phyloP scores from a whole-genome alignment of 2,329 filamentous ascomycete species.

The Fusarium sp. region DNA sequence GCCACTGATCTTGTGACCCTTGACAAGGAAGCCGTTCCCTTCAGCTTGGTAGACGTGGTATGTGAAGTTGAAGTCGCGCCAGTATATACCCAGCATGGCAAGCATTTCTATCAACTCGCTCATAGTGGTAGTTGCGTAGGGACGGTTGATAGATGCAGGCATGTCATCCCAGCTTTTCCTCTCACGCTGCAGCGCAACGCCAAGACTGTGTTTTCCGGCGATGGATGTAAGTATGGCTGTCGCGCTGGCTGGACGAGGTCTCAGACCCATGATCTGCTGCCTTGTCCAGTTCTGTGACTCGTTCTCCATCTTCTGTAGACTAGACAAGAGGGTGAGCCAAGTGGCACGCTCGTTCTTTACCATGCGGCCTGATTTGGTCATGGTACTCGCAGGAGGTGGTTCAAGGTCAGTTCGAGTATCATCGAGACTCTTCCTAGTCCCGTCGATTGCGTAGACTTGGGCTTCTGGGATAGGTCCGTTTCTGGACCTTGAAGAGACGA shows the following conservation, averaged over 20 bases:
- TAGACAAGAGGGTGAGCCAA: conserved; percentile 7
- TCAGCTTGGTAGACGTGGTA: conserved; percentile 26
- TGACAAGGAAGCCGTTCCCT: conserved; percentile 13
- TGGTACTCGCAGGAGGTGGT: not conserved
- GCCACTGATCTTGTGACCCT: conserved; percentile 23
- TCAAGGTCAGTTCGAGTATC: conserved; percentile 26
- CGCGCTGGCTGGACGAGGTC: conserved; percentile 8
- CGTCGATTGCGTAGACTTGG: conserved; percentile 15
- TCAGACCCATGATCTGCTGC: conserved; percentile 23
- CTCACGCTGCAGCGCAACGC: conserved; percentile 9
- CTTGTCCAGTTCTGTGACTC: conserved; percentile 28
- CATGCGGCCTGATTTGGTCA: conserved; percentile 12
- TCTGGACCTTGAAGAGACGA: not conserved
- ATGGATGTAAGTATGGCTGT: conserved; percentile 24
- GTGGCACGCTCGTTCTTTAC: conserved; percentile 25
- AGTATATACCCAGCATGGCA: conserved; percentile 28
- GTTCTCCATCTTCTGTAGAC: conserved; percentile 27
- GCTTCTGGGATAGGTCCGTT: not conserved
- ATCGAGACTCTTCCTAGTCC: conserved; percentile 19
- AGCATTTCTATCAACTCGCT: conserved; percentile 28
- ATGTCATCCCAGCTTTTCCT: conserved; percentile 34
- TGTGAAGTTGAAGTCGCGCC: conserved; percentile 18
- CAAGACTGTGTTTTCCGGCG: conserved; percentile 11
- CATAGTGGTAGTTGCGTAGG: conserved; percentile 24
- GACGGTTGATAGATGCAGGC: conserved; percentile 13